Percentiles rank a stretch among this genome's conserved stretches.
Evolutionary conservation across 345 rosid species (phyloP).

Genomic region (Arabidopsis suecica): DNA sequence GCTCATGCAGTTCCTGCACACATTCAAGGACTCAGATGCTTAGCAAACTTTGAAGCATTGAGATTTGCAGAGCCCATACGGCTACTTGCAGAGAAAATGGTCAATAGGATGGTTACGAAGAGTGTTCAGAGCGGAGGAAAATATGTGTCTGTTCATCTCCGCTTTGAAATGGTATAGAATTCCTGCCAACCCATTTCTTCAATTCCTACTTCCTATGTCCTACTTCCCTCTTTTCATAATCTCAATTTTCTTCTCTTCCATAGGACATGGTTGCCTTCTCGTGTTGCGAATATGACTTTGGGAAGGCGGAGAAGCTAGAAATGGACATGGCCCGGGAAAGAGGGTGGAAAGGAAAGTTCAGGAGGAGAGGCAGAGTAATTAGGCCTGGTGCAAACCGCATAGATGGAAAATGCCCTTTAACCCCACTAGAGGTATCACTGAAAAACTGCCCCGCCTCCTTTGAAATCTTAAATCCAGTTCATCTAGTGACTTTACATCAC

Average conservation of each 20-base stretch:
- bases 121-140: conserved; percentile 70
- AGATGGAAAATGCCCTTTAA: conserved; percentile 95
- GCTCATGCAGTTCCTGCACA: conserved; percentile 82
- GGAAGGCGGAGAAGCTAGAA: conserved; percentile 83
- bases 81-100: conserved; percentile 89
- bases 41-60: conserved; percentile 81
- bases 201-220: neutral
- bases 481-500: neutral
- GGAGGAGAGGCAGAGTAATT: conserved; percentile 86
- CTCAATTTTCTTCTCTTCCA: conserved; percentile 16
- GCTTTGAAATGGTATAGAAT: conserved; percentile 78
- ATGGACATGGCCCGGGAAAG: conserved; percentile 95
- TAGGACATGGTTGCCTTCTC: conserved; percentile 99
- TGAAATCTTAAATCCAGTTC: conserved; percentile 5
- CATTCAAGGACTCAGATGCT: conserved; percentile 87
- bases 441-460: neutral
- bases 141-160: conserved; percentile 97
- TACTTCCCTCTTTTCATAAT: conserved; percentile 10
- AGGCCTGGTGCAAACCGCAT: conserved; percentile 89
- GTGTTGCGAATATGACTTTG: conserved; percentile 96
- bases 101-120: conserved; percentile 75
- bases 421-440: conserved; percentile 80
- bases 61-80: conserved; percentile 88
- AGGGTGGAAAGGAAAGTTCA: conserved; percentile 97
- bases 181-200: conserved; percentile 21